A percentile compares a stretch with the other conserved stretches of the same genome.
These are phyloP conservation scores for Rhodotorula diobovata DNA, from an alignment of 768 basidiomycete species.

Conservation along the genomic window DNA sequence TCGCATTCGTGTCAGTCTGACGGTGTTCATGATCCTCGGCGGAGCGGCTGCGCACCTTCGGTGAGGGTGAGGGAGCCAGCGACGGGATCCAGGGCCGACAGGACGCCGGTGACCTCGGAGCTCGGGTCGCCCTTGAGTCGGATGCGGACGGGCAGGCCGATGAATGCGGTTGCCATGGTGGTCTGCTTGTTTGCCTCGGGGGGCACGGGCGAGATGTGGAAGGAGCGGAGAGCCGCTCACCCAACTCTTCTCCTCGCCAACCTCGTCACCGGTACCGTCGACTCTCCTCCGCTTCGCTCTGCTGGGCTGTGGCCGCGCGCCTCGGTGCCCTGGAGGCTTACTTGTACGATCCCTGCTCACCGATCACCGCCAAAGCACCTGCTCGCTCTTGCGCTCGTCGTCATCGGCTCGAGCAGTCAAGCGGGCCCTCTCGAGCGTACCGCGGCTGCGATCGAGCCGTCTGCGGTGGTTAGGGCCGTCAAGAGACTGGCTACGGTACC, in stretches of 20 bases:
- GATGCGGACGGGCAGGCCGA: conserved; percentile 26
- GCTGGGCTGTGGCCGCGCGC: no score
- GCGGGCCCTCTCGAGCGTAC: no score
- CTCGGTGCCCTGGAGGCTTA: no score
- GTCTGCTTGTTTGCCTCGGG: not conserved
- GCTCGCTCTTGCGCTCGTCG: no score
- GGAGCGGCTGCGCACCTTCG: not conserved
- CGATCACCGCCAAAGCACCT: no score
- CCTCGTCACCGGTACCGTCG: not conserved
- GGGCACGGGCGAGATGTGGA: no score
- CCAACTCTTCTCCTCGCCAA: no score
- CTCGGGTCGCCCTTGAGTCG: not conserved
- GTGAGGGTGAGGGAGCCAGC: conserved; percentile 1
- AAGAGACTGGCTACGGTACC: no score
- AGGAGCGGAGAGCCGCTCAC: no score
- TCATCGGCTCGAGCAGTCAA: not conserved
- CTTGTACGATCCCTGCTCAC: no score
- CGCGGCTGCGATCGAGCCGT: no score
- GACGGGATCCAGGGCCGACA: conserved; percentile 6
- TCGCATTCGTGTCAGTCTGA: not conserved
- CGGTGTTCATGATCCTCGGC: not conserved
- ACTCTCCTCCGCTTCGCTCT: not conserved
- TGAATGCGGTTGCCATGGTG: conserved; percentile 2
- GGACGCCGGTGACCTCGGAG: not conserved
- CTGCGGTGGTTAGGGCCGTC: no score